Percentiles rank a stretch among this genome's conserved stretches.
Evolutionary conservation across 1,284 basidiomycete species (phyloP).

Genomic region (Cutaneotrichosporon cavernicola): DNA sequence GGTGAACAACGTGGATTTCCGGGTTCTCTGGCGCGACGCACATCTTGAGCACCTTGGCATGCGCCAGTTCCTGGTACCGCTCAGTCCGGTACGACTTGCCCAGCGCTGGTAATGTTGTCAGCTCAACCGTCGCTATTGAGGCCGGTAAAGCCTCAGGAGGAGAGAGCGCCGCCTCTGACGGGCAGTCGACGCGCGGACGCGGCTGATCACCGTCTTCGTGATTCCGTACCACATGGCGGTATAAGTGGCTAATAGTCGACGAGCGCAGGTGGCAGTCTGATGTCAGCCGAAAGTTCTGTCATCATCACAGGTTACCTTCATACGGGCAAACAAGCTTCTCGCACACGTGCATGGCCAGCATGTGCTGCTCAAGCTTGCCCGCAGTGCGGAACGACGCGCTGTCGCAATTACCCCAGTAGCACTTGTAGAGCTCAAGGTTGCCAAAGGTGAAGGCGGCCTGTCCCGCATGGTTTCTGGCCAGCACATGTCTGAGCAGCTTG

Average conservation of each 20-base stretch:
- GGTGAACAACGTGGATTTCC: slow-evolving; percentile 33
- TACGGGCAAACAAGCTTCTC: slow-evolving; percentile 35
- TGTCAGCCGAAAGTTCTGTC: not conserved
- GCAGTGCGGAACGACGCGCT: slow-evolving; percentile 33
- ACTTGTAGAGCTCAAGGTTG: slow-evolving; percentile 23
- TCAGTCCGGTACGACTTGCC: slow-evolving; percentile 21
- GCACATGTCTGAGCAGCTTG: slow-evolving; percentile 34
- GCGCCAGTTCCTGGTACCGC: slow-evolving; percentile 23
- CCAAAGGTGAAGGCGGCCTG: slow-evolving; percentile 28
- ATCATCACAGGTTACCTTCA: not conserved
- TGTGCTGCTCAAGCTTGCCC: slow-evolving; percentile 34
- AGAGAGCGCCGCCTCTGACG: slow-evolving; percentile 7
- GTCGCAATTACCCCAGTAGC: slow-evolving; percentile 39
- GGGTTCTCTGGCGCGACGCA: slow-evolving; percentile 34
- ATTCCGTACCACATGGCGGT: slow-evolving; percentile 34
- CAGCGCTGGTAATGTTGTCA: slow-evolving; percentile 30
- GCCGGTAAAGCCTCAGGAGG: slow-evolving; percentile 21
- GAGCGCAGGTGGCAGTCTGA: slow-evolving; percentile 31
- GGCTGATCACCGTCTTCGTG: slow-evolving; percentile 25
- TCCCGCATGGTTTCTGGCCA: slow-evolving; percentile 25
- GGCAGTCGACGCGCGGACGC: slow-evolving; percentile 27
- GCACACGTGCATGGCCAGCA: slow-evolving; percentile 38
- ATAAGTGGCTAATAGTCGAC: slow-evolving; percentile 35
- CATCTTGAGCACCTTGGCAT: slow-evolving; percentile 25
- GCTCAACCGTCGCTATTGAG: slow-evolving; percentile 26